Evolutionary conservation across 805 yeast species (phyloP).

Genomic region (Lipomyces sp.): DNA sequence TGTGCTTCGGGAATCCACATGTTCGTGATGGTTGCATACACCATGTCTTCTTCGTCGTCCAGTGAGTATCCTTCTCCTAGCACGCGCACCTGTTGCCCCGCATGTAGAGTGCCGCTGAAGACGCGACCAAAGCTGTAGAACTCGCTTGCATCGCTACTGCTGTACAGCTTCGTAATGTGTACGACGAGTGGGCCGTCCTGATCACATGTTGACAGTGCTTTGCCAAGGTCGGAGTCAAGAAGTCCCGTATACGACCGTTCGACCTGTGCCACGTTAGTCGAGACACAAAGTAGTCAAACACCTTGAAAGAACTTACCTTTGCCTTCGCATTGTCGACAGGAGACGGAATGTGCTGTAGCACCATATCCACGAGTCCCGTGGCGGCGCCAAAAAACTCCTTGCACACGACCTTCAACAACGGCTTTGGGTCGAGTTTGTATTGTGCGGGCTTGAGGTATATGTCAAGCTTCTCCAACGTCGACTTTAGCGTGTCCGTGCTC

Average conservation of each 20-base stretch:
- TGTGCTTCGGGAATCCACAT: slow-evolving; percentile 63
- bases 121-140: slow-evolving; percentile 62
- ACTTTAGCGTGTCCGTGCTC: slow-evolving; percentile 45
- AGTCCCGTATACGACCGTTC: slow-evolving; percentile 37
- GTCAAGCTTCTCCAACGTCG: slow-evolving; percentile 49
- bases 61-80: slow-evolving; percentile 52
- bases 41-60: slow-evolving; percentile 54
- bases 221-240: slow-evolving; percentile 28
- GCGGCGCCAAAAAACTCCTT: slow-evolving; percentile 51
- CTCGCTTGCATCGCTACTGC: slow-evolving; percentile 50
- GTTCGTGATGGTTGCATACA: slow-evolving; percentile 36
- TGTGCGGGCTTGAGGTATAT: slow-evolving; percentile 39
- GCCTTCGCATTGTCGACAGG: slow-evolving; percentile 40
- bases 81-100: slow-evolving; percentile 50
- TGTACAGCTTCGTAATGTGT: slow-evolving; percentile 56
- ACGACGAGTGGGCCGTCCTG: slow-evolving; percentile 48
- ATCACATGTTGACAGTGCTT: slow-evolving; percentile 38
- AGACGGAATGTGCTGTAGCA: slow-evolving; percentile 40
- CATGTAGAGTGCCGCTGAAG: slow-evolving; percentile 54
- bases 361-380: slow-evolving; percentile 52
- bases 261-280: too few species aligned
- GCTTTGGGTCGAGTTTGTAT: slow-evolving; percentile 52
- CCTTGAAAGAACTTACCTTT: slow-evolving; percentile 1
- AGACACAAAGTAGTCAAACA: too few species aligned
- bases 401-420: slow-evolving; percentile 56